Conservation (phyloP, 1,139 yeast species). For the Yamadazyma spencermartinsiae region DNA sequence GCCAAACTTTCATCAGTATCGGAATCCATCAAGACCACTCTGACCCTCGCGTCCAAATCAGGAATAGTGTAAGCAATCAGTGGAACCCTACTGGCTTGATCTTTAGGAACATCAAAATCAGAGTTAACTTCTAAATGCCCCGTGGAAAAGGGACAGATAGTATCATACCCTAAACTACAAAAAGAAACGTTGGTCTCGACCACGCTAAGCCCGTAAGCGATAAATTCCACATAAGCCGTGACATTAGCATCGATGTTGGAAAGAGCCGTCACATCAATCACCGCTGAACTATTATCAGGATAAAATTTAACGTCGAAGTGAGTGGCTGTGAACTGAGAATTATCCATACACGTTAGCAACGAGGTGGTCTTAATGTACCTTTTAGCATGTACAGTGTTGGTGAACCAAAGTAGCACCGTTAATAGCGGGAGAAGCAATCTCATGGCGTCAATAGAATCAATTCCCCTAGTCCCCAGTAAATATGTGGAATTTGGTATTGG, state of each 20-base stretch:
- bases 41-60: conserved; percentile 88
- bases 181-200: conserved; percentile 57
- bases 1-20: conserved; percentile 57
- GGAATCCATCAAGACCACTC: conserved; percentile 56
- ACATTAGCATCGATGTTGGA: conserved; percentile 76
- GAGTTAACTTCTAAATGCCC: conserved; percentile 76
- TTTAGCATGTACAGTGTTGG: conserved; percentile 20
- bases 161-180: conserved; percentile 56
- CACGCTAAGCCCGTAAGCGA: conserved; percentile 82
- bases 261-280: conserved; percentile 72
- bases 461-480: too few species aligned
- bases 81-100: conserved; percentile 61
- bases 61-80: conserved; percentile 87
- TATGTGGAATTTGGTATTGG: too few species aligned
- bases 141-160: conserved; percentile 79
- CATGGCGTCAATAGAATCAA: conserved; percentile 5
- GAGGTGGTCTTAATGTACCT: conserved; percentile 59
- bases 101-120: conserved; percentile 43
- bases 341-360: conserved; percentile 89
- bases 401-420: conserved; percentile 8
- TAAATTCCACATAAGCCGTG: conserved; percentile 62
- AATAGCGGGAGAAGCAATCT: conserved; percentile 9
- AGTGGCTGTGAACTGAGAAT: conserved; percentile 87
- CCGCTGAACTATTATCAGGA: conserved; percentile 63
- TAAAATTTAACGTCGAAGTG: conserved; percentile 72